phyloP scores from a whole-genome alignment of 2,329 filamentous ascomycete species.

The Botryosphaeria agaves region DNA sequence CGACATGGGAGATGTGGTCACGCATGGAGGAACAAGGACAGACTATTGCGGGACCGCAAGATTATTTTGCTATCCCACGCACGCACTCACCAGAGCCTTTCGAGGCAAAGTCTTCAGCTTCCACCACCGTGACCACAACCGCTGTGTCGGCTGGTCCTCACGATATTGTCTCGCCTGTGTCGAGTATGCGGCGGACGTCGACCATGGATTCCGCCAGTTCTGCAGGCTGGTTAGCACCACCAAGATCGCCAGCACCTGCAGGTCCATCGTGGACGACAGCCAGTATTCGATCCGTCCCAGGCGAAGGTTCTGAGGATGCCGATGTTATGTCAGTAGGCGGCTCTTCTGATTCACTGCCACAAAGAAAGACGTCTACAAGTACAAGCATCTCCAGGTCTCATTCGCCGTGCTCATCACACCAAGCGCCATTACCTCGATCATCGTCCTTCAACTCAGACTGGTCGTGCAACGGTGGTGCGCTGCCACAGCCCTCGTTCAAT shows the following conservation, averaged over 20 bases:
- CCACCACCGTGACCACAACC: too few species aligned
- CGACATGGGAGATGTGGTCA: too few species aligned
- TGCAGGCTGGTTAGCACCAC: constrained; percentile 9
- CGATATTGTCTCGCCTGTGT: too few species aligned
- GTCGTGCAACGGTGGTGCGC: constrained; percentile 38
- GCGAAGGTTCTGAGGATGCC: constrained; percentile 48
- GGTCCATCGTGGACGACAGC: constrained; percentile 22
- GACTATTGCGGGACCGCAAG: constrained; percentile 8
- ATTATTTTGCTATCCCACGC: constrained; percentile 29
- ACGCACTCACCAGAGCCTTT: constrained; percentile 28
- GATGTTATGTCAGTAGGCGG: constrained; percentile 43
- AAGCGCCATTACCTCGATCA: constrained; percentile 51
- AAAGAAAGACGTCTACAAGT: constrained; percentile 63
- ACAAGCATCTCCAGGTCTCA: constrained; percentile 43
- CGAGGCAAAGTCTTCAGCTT: too few species aligned
- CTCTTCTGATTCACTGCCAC: constrained; percentile 45
- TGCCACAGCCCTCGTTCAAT: constrained; percentile 69
- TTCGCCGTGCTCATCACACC: constrained; percentile 46
- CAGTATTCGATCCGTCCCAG: constrained; percentile 27
- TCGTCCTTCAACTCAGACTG: constrained; percentile 73
- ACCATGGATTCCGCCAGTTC: constrained; percentile 19
- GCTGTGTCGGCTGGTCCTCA: too few species aligned
- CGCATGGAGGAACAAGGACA: too few species aligned
- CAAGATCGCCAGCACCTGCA: constrained; percentile 19
- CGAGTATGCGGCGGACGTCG: too few species aligned